Evolutionary conservation across 768 basidiomycete species (phyloP).

Genomic region (Suillus subluteus): DNA sequence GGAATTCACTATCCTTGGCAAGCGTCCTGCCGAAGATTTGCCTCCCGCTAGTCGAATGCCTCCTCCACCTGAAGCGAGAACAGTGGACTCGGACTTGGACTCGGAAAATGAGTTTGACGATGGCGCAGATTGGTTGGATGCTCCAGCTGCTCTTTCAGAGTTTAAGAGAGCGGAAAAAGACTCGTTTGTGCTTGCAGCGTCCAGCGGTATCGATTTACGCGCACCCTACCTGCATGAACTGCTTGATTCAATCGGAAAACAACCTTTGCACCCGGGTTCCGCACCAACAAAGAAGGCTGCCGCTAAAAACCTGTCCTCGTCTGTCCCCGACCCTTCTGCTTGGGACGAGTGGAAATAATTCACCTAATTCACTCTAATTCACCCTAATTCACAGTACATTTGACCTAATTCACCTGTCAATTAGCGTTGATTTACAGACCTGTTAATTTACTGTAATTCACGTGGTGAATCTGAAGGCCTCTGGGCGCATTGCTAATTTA

Average conservation of each 20-base stretch:
- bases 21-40: too few species aligned
- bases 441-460: conserved; percentile 1
- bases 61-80: neutral
- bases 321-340: neutral
- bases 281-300: neutral
- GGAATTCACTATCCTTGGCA: too few species aligned
- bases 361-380: neutral
- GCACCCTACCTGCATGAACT: conserved; percentile 10
- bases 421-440: neutral
- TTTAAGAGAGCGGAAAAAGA: neutral
- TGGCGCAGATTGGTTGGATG: conserved; percentile 12
- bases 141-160: neutral
- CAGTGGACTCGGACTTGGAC: neutral
- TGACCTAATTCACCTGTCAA: neutral
- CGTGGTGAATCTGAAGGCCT: neutral
- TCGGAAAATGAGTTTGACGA: conserved; percentile 5
- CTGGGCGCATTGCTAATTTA: neutral
- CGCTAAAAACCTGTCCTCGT: neutral
- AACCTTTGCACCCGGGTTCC: neutral
- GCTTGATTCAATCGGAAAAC: conserved; percentile 9
- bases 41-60: neutral
- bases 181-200: conserved; percentile 4
- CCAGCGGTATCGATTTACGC: neutral
- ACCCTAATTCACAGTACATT: neutral
- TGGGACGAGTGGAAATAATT: neutral